phyloP scores from a whole-genome alignment of 352 stramenopile species.

The Thalassiosira oceanica region DNA sequence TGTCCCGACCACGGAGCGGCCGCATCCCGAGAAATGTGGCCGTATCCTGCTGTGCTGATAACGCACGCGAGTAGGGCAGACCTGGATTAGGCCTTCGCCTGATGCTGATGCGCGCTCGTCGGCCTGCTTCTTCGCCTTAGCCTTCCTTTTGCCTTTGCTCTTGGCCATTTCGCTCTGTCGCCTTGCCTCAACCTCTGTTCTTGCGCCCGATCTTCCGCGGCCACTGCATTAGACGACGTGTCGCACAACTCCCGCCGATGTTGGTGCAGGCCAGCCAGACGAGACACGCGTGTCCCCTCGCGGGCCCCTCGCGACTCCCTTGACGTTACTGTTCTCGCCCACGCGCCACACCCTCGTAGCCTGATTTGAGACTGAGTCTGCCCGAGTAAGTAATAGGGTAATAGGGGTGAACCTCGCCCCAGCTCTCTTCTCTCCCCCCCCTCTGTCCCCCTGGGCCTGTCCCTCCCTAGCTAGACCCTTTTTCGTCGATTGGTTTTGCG shows the following conservation, averaged over 20 bases:
- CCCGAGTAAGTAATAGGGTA: no score
- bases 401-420: no score
- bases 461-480: no score
- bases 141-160: background rate
- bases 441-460: no score
- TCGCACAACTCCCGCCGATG: no score
- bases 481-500: no score
- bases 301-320: background rate
- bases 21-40: constrained; percentile 73
- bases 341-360: background rate
- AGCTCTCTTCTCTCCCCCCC: no score
- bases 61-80: background rate
- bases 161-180: background rate
- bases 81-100: background rate
- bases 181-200: no score
- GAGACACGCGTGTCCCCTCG: background rate
- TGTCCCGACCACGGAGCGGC: constrained; percentile 55
- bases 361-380: no score
- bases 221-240: no score
- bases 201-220: no score
- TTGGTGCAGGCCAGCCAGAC: no score
- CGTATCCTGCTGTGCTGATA: constrained; percentile 78
- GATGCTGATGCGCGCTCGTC: background rate
- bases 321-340: background rate
- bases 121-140: background rate